phyloP scores from a whole-genome alignment of 352 stramenopile genomes.

The Stramenopiles sp. region DNA sequence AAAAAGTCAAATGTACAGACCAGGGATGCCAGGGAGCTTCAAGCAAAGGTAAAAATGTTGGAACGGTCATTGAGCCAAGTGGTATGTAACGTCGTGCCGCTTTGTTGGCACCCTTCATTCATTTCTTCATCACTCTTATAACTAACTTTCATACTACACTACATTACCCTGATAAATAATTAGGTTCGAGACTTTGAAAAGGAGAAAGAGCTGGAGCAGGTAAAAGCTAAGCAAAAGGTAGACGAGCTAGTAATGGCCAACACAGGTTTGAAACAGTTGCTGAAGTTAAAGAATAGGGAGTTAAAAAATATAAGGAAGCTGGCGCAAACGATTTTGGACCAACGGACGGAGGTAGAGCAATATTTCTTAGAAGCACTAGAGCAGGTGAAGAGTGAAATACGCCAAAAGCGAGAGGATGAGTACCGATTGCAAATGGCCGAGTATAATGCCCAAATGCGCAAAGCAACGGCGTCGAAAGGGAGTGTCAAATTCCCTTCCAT shows the following conservation, averaged over 20 bases:
- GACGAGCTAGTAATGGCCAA: constrained; percentile 61
- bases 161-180: too few species aligned
- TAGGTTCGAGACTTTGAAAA: constrained; percentile 42
- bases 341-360: constrained; percentile 64
- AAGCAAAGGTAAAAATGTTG: constrained; percentile 39
- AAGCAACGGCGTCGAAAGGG: constrained; percentile 15
- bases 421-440: constrained; percentile 22
- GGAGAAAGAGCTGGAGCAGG: constrained; percentile 30
- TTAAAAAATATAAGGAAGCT: constrained; percentile 59
- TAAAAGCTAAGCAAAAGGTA: constrained; percentile 25
- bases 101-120: too few species aligned
- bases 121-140: too few species aligned
- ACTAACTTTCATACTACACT: too few species aligned
- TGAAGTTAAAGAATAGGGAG: constrained; percentile 77
- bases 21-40: constrained; percentile 46
- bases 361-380: constrained; percentile 75
- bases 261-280: constrained; percentile 50
- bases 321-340: constrained; percentile 62
- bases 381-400: constrained; percentile 52
- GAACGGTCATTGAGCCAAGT: constrained; percentile 47
- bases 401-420: constrained; percentile 29
- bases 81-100: background rate
- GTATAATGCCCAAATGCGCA: constrained; percentile 24
- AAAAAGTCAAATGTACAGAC: constrained; percentile 45
- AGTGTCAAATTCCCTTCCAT: constrained; percentile 20